Evolutionary conservation across 2,329 filamentous ascomycete genomes (phyloP).

Genomic region (Thermothelomyces thermophilus): DNA sequence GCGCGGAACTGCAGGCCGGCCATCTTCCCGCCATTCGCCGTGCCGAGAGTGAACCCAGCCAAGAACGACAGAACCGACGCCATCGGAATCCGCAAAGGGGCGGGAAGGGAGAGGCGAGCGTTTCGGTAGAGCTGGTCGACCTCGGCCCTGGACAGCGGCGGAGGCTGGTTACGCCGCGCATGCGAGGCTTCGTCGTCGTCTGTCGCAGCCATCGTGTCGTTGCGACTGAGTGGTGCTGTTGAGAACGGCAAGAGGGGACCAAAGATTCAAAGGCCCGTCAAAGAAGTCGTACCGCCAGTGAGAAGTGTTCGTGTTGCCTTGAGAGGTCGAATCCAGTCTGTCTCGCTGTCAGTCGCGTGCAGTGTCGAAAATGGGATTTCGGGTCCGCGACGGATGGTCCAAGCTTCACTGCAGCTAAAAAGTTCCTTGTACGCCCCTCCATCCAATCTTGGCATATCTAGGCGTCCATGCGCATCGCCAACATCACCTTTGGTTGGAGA

Average conservation of each 20-base stretch:
- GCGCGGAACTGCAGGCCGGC: slow-evolving; percentile 82
- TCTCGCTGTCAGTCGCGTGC: neutral
- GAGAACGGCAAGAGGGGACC: neutral
- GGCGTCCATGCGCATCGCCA: neutral
- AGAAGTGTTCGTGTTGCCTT: neutral
- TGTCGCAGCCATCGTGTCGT: slow-evolving; percentile 6
- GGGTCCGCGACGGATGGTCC: slow-evolving; percentile 9
- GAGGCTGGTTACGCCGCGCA: slow-evolving; percentile 7
- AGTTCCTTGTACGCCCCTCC: no score
- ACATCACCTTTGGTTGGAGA: neutral
- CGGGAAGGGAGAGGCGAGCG: slow-evolving; percentile 55
- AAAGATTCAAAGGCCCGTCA: neutral
- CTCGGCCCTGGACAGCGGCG: slow-evolving; percentile 25
- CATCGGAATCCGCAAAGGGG: slow-evolving; percentile 58
- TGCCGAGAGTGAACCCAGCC: slow-evolving; percentile 64
- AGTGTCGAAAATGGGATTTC: neutral
- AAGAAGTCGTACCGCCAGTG: neutral
- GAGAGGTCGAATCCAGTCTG: neutral
- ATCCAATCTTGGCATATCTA: no score
- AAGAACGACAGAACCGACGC: slow-evolving; percentile 57
- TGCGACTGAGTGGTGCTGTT: neutral
- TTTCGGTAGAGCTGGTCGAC: slow-evolving; percentile 31
- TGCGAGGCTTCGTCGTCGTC: slow-evolving; percentile 7
- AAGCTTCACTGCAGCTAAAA: slow-evolving; percentile 15
- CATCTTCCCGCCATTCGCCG: slow-evolving; percentile 64